Percentiles rank a stretch among this genome's conserved stretches.
These are phyloP conservation scores for Harringtonia aguacate DNA, from an alignment of 2,329 filamentous ascomycete species.

Conservation along the genomic window DNA sequence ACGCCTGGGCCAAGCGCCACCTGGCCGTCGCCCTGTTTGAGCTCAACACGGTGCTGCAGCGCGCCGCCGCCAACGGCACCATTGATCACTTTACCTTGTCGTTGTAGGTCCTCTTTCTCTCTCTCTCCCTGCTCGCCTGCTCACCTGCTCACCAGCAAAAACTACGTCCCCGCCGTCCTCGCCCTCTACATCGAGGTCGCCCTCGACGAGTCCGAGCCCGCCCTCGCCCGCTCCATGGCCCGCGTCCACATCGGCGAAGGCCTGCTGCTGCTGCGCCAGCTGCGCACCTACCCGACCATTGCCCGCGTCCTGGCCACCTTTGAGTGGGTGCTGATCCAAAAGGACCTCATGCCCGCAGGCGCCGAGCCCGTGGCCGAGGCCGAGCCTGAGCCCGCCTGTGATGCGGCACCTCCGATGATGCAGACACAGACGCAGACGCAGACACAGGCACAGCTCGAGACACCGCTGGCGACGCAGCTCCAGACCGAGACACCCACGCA, in stretches of 20 bases:
- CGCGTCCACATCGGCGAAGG: not conserved
- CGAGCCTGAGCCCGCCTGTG: too few species aligned
- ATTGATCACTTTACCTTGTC: not conserved
- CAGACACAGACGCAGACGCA: too few species aligned
- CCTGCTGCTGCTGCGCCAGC: conserved; percentile 2
- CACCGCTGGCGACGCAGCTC: too few species aligned
- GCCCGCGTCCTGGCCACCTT: conserved; percentile 16
- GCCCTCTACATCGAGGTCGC: not conserved
- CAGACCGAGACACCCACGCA: too few species aligned
- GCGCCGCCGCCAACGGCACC: not conserved
- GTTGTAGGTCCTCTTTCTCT: not conserved
- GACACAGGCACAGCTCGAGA: too few species aligned
- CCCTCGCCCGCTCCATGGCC: not conserved
- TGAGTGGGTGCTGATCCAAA: conserved; percentile 1
- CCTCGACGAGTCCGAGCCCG: not conserved
- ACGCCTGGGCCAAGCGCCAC: not conserved
- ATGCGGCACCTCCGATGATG: too few species aligned
- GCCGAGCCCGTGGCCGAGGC: too few species aligned
- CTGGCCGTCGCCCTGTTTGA: not conserved
- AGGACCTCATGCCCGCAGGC: too few species aligned
- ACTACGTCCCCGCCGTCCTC: not conserved
- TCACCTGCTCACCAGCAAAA: not conserved
- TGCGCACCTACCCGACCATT: conserved; percentile 15
- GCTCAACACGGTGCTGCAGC: not conserved
- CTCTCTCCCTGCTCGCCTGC: not conserved